Conservation (phyloP, 108 stramenopile species). For the Cylindrotheca closterium region DNA sequence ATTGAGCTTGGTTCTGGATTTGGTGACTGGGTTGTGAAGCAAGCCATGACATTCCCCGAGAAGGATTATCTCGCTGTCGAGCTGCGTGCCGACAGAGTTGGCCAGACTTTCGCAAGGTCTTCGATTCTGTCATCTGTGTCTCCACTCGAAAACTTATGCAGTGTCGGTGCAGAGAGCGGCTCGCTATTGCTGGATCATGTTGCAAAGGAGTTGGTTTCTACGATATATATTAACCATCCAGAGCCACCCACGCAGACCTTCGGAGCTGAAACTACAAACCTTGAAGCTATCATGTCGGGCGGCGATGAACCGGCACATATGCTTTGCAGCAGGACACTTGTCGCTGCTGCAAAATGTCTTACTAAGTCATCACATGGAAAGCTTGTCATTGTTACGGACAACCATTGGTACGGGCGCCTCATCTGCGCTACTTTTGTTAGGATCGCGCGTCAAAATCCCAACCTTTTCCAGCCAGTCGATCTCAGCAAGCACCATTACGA, state of each 20-base stretch:
- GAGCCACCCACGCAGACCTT: slow-evolving; percentile 88
- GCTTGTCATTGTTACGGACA: slow-evolving; percentile 81
- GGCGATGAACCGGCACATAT: slow-evolving; percentile 82
- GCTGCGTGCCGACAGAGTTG: slow-evolving; percentile 78
- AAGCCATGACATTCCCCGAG: slow-evolving; percentile 56
- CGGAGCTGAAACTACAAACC: slow-evolving; percentile 34
- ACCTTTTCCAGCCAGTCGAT: slow-evolving; percentile 13
- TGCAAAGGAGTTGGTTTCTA: slow-evolving; percentile 36
- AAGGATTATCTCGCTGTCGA: slow-evolving; percentile 74
- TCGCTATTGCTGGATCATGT: slow-evolving; percentile 59
- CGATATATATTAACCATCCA: slow-evolving; percentile 82
- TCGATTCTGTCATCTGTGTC: slow-evolving; percentile 11
- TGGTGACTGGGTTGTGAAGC: slow-evolving; percentile 80
- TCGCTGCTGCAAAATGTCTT: slow-evolving; percentile 51
- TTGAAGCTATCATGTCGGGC: slow-evolving; percentile 38
- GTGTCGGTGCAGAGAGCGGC: slow-evolving; percentile 74
- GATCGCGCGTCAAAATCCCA: slow-evolving; percentile 26
- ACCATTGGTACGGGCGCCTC: slow-evolving; percentile 68
- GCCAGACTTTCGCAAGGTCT: slow-evolving; percentile 56
- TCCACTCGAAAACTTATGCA: slow-evolving; percentile 61
- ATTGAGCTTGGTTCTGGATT: slow-evolving; percentile 81
- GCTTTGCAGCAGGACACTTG: slow-evolving; percentile 53
- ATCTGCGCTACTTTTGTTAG: slow-evolving; percentile 61
- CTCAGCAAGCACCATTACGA: slow-evolving; percentile 1
- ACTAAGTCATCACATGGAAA: slow-evolving; percentile 31